Evolutionary conservation across 2,329 filamentous ascomycete species (phyloP), one percentile per base, ranked within the genome.

Genomic region (Hymenoscyphus occultus): DNA sequence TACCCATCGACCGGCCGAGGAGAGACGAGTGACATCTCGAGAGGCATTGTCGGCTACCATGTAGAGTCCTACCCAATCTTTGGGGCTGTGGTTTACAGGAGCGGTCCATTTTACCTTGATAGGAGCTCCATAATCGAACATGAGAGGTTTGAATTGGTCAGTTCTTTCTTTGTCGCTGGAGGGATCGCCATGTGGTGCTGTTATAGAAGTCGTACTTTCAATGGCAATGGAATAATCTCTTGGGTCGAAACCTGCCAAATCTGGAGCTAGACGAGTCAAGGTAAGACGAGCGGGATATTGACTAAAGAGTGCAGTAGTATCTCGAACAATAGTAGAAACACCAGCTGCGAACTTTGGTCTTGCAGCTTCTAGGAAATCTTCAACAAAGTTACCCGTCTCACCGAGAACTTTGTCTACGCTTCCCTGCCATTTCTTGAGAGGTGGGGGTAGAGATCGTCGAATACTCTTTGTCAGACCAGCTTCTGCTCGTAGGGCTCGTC

Each of bases 21-120:
- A 87, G 10, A 97, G 86, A 61, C 91, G 88, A 1, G 95, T 97
- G 14, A 89, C 81, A 48, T 97, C 91, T 51, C 94, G 87, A 7
- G 91, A 95, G 6, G 88, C 86, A 74, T 97, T 99, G 78, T 98
- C 94, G 2, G 92, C 93, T 2, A 99, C 92, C 86, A 93, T 93
- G 80, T 98, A 99, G 5, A 99, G 83, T 3, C 94, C 94, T 62
- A 99, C 88, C 95, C 95, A 99, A 77, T 99, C 95, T 73, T 90
- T 90, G 76, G 90, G 93, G 79, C 88, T 89, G 78, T 98, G 95
- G 69, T 93, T 91, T 45, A 87, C 82, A 0, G 95, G 94, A 0
- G 94, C 95, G 35, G 86, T 91, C 95, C 95, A 99, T 71, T 86
- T 91, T 68, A 98, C 91, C 70, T 85, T 90, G 76, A 99, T 91